phyloP scores from a whole-genome alignment of 1,139 yeast genomes.

The Protomyces arabidopsidicola region DNA sequence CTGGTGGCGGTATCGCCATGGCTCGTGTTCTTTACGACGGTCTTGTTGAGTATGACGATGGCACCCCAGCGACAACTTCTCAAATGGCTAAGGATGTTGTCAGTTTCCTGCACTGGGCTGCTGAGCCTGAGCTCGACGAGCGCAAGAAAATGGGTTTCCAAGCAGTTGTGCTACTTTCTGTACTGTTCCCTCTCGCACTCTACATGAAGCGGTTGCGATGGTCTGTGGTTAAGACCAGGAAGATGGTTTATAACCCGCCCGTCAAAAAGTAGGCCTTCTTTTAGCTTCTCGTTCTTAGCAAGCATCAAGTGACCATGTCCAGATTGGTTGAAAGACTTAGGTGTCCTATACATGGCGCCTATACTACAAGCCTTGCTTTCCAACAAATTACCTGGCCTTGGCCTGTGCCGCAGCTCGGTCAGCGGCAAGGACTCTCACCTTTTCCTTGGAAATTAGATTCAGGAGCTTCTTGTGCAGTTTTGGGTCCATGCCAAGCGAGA shows the following conservation, averaged over 20 bases:
- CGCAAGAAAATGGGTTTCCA: slow-evolving; percentile 96
- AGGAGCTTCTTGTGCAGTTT: background rate
- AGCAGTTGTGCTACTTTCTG: slow-evolving; percentile 74
- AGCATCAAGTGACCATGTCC: too few relatives aligned
- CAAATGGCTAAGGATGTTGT: slow-evolving; percentile 99
- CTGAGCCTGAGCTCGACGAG: slow-evolving; percentile 98
- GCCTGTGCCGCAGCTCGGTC: background rate
- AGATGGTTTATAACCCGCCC: slow-evolving; percentile 61
- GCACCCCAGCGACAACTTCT: slow-evolving; percentile 96
- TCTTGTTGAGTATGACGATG: slow-evolving; percentile 96
- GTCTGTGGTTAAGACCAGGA: slow-evolving; percentile 93
- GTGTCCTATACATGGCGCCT: too few relatives aligned
- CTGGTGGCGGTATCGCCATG: slow-evolving; percentile 99
- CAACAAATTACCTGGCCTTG: background rate
- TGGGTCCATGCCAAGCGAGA: slow-evolving; percentile 50
- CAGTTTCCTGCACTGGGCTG: slow-evolving; percentile 94
- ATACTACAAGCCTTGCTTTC: too few relatives aligned
- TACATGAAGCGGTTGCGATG: slow-evolving; percentile 98
- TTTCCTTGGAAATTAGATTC: background rate
- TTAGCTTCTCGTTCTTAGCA: background rate
- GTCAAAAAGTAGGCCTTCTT: slow-evolving; percentile 3
- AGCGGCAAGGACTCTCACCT: background rate
- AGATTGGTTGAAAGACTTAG: too few relatives aligned
- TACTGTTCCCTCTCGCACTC: slow-evolving; percentile 74
- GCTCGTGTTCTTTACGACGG: slow-evolving; percentile 97